Conservation (phyloP, 2,329 filamentous ascomycete genomes). For the Beauveria sp. region DNA sequence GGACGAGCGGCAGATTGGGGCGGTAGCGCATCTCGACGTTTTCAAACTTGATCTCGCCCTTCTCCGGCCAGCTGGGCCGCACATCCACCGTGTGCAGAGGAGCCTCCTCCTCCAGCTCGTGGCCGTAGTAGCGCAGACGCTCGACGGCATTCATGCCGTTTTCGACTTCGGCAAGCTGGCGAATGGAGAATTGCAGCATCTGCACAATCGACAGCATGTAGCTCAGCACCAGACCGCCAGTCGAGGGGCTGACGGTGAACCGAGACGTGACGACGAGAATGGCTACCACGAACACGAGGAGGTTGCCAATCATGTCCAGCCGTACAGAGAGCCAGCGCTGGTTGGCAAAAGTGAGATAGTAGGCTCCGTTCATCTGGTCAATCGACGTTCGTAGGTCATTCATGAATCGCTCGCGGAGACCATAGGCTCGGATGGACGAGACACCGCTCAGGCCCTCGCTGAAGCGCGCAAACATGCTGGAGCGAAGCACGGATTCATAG, state of each 20-base stretch:
- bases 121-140: conserved; percentile 84
- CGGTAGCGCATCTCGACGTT: conserved; percentile 76
- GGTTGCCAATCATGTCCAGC: conserved; percentile 74
- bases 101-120: conserved; percentile 79
- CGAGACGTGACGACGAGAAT: conserved; percentile 89
- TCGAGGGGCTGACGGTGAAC: conserved; percentile 77
- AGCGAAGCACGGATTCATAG: conserved; percentile 83
- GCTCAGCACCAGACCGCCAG: conserved; percentile 78
- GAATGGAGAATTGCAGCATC: conserved; percentile 92
- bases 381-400: conserved; percentile 62
- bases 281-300: conserved; percentile 79
- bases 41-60: conserved; percentile 71
- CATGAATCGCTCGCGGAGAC: conserved; percentile 68
- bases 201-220: conserved; percentile 92
- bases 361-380: conserved; percentile 88
- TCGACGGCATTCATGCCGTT: conserved; percentile 98
- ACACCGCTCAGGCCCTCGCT: conserved; percentile 79
- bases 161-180: conserved; percentile 90
- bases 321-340: conserved; percentile 87
- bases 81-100: conserved; percentile 71
- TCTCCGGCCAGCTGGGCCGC: conserved; percentile 72
- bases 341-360: conserved; percentile 92
- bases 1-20: conserved; percentile 61
- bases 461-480: conserved; percentile 83
- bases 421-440: conserved; percentile 83